These are phyloP conservation scores for Beauveria brongniartii DNA, from an alignment of 2,329 filamentous ascomycete species.

Conservation along the genomic window DNA sequence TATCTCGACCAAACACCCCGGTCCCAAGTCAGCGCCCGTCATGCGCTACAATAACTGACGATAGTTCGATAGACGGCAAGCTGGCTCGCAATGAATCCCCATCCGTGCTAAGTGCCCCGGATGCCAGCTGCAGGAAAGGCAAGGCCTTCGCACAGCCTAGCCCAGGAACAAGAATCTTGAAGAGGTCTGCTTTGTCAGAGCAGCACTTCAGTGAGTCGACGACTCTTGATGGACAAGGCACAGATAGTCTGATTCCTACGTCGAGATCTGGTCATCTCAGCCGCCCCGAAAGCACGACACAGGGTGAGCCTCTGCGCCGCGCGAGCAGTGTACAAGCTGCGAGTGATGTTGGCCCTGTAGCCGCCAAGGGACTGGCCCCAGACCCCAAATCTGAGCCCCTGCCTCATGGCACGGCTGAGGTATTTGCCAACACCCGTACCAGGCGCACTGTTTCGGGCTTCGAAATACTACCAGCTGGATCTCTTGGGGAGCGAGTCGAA, in stretches of 20 bases:
- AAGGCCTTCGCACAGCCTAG: conserved; percentile 11
- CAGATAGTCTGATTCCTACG: neutral
- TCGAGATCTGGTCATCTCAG: neutral
- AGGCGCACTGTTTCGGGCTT: conserved; percentile 5
- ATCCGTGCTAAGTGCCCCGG: neutral
- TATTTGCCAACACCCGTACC: conserved; percentile 3
- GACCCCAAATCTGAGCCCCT: neutral
- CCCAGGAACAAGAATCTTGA: neutral
- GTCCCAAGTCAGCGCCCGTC: conserved; percentile 18
- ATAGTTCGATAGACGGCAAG: neutral
- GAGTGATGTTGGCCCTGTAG: neutral
- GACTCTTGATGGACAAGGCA: neutral
- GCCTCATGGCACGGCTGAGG: neutral
- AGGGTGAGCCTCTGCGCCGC: neutral
- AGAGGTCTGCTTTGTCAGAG: conserved; percentile 2
- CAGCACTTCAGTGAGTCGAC: neutral
- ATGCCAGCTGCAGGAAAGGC: conserved; percentile 13
- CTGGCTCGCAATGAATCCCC: neutral
- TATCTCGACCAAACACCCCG: conserved; percentile 45
- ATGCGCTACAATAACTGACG: conserved; percentile 18
- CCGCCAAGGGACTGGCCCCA: neutral
- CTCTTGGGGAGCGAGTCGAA: conserved; percentile 3
- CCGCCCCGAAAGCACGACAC: neutral
- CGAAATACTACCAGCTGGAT: conserved; percentile 10
- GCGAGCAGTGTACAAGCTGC: neutral